Evolutionary conservation across 176 grass and related monocot species (phyloP).

Genomic region (Eleusine indica): DNA sequence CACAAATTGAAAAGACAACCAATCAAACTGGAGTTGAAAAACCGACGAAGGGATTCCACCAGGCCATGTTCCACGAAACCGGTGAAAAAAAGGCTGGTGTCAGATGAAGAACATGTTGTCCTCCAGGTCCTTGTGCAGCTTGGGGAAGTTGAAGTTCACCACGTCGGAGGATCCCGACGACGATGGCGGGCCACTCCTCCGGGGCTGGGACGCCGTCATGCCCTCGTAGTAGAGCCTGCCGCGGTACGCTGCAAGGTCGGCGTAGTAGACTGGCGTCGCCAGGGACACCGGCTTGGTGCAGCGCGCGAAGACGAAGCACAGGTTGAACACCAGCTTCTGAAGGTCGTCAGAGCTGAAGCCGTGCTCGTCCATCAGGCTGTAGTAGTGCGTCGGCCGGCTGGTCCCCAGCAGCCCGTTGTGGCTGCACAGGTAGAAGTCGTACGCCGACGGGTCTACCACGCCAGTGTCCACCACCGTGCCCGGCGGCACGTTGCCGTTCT

Average conservation of each 20-base stretch:
- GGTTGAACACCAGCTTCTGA: conserved; percentile 60
- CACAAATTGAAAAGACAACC: background rate
- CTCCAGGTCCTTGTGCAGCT: conserved; percentile 44
- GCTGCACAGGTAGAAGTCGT: conserved; percentile 75
- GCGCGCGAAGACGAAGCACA: conserved; percentile 62
- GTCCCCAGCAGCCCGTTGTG: conserved; percentile 57
- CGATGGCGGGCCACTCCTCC: background rate
- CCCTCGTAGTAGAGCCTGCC: conserved; percentile 59
- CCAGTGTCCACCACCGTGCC: conserved; percentile 63
- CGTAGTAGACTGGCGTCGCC: conserved; percentile 62
- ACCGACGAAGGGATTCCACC: background rate
- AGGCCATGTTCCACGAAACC: background rate
- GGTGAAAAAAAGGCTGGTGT: background rate
- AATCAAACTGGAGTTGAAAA: background rate
- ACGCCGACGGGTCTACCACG: conserved; percentile 44
- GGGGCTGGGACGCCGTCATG: conserved; percentile 33
- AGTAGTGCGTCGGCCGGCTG: conserved; percentile 68
- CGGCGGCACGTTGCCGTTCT: conserved; percentile 45
- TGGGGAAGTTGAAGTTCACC: conserved; percentile 20
- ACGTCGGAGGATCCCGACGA: background rate
- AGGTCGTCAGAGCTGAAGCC: conserved; percentile 47
- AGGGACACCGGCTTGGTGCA: conserved; percentile 72
- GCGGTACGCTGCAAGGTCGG: conserved; percentile 59
- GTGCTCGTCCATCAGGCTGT: conserved; percentile 49
- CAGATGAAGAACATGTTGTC: conserved; percentile 64